Evolutionary conservation across 306 rosid species (phyloP).

Genomic region (Astragalus glycyphyllos): DNA sequence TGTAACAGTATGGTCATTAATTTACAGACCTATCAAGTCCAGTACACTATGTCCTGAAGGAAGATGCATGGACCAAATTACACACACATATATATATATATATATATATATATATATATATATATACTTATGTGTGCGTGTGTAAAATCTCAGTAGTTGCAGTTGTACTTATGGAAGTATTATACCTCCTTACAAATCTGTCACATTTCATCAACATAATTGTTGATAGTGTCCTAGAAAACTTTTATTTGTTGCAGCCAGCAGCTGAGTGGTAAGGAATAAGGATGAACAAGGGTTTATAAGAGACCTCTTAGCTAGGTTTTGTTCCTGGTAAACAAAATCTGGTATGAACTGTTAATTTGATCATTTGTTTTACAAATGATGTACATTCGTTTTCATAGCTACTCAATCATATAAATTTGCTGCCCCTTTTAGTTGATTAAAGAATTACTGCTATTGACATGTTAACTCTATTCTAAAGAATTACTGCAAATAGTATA

Average conservation of each 20-base stretch:
- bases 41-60: slow-evolving; percentile 23
- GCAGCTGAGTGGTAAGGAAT: not conserved
- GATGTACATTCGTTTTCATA: no score
- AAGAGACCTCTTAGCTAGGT: slow-evolving; percentile 4
- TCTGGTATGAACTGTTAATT: not conserved
- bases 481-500: no score
- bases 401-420: no score
- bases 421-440: no score
- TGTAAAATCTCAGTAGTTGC: slow-evolving; percentile 32
- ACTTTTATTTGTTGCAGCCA: not conserved
- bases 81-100: not conserved
- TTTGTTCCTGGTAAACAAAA: slow-evolving; percentile 1
- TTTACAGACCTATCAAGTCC: slow-evolving; percentile 25
- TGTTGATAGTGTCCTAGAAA: not conserved
- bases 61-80: not conserved
- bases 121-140: not conserved
- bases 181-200: slow-evolving; percentile 1
- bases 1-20: slow-evolving; percentile 37
- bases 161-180: slow-evolving; percentile 32
- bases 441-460: no score
- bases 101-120: no score
- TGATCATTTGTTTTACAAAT: no score
- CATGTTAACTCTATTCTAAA: no score
- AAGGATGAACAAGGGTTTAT: not conserved
- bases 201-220: not conserved